These are phyloP conservation scores for Amaranthus hypochondriacus DNA, from an alignment of 148 eudicot genomes.

Conservation along the genomic window DNA sequence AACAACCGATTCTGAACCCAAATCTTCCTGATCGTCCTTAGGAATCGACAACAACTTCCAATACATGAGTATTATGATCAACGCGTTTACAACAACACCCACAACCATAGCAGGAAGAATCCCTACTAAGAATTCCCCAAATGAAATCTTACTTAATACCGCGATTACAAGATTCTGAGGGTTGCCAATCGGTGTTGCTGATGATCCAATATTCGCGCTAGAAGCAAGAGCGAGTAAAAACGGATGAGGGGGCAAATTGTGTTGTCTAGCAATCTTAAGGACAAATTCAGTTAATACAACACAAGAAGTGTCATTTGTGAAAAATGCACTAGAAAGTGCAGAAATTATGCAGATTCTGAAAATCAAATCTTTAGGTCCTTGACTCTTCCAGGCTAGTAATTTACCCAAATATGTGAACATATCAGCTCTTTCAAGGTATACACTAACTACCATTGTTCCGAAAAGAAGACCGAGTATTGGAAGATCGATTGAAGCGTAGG, in stretches of 20 bases:
- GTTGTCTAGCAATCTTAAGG: slow-evolving; percentile 69
- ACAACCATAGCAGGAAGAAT: slow-evolving; percentile 43
- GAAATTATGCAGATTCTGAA: slow-evolving; percentile 71
- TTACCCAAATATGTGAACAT: slow-evolving; percentile 86
- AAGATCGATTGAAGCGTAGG: slow-evolving; percentile 85
- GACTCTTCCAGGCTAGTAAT: slow-evolving; percentile 59
- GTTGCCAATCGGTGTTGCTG: slow-evolving; percentile 75
- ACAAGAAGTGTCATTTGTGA: slow-evolving; percentile 84
- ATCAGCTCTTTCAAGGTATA: slow-evolving; percentile 87
- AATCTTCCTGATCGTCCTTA: slow-evolving; percentile 60
- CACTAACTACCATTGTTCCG: slow-evolving; percentile 96
- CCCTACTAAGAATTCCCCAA: slow-evolving; percentile 34
- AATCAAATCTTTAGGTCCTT: slow-evolving; percentile 76
- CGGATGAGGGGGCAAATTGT: slow-evolving; percentile 83
- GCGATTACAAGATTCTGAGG: slow-evolving; percentile 53
- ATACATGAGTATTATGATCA: slow-evolving; percentile 52
- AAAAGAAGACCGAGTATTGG: slow-evolving; percentile 78
- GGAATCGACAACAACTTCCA: slow-evolving; percentile 74
- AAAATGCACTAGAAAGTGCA: slow-evolving; percentile 80
- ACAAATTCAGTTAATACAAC: slow-evolving; percentile 89
- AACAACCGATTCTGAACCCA: slow-evolving; percentile 23
- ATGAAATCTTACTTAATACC: slow-evolving; percentile 39
- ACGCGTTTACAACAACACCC: slow-evolving; percentile 45
- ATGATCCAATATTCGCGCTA: slow-evolving; percentile 88
- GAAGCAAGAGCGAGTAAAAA: slow-evolving; percentile 82